Conservation (phyloP, 164 flowering plant genomes). For the Berberis thunbergii region DNA sequence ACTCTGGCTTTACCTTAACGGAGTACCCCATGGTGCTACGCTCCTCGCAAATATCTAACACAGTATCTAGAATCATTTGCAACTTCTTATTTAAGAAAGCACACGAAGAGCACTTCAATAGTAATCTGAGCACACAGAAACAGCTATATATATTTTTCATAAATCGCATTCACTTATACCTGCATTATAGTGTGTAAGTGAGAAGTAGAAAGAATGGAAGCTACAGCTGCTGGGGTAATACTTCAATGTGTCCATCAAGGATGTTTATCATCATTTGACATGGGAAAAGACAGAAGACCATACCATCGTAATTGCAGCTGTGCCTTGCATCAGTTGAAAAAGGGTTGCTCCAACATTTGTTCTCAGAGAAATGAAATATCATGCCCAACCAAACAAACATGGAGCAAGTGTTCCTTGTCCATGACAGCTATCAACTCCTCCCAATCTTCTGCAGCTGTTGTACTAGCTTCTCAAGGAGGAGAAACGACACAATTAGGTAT, state of each 20-base stretch:
- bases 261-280: not conserved
- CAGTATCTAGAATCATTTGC: not conserved
- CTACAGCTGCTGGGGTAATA: not conserved
- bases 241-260: not conserved
- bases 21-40: not conserved
- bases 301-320: not conserved
- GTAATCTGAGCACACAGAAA: not conserved
- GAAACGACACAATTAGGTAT: not conserved
- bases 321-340: not conserved
- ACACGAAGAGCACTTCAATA: not conserved
- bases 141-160: not conserved
- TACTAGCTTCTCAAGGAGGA: not conserved
- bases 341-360: constrained; percentile 7
- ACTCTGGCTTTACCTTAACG: not conserved
- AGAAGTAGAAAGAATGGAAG: not conserved
- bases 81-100: not conserved
- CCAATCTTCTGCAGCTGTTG: not conserved
- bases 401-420: constrained; percentile 7
- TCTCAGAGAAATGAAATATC: constrained; percentile 8
- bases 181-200: not conserved
- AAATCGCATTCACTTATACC: not conserved
- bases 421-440: not conserved
- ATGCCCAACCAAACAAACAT: constrained; percentile 9
- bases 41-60: not conserved
- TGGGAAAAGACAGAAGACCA: not conserved